A percentile compares a stretch with the other conserved stretches of the same genome.
Conservation (phyloP, 139 green algal species). For the Chlamydomonas sp. region DNA sequence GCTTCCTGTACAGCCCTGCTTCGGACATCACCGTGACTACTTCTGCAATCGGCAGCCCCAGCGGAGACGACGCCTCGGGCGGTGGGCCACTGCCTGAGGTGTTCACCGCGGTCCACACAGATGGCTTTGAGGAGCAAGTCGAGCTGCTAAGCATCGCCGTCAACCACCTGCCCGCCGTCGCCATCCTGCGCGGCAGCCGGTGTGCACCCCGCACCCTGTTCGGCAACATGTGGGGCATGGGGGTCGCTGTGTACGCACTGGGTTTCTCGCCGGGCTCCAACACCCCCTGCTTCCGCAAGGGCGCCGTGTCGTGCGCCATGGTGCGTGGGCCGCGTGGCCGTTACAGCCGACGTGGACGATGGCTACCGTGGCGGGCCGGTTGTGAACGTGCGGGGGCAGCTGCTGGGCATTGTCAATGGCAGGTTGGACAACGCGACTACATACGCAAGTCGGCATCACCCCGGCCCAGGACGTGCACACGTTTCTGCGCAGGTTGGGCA, state of each 20-base stretch:
- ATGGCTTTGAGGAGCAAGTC: constrained; percentile 23
- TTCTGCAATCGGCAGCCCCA: background rate
- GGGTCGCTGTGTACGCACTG: constrained; percentile 4
- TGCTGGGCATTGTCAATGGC: constrained; percentile 21
- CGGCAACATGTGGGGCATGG: background rate
- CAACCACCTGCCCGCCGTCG: constrained; percentile 5
- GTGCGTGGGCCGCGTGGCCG: constrained; percentile 2
- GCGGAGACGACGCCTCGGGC: background rate
- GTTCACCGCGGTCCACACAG: background rate
- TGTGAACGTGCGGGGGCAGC: background rate
- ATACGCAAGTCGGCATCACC: constrained; percentile 5
- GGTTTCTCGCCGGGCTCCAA: background rate
- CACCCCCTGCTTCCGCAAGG: constrained; percentile 14
- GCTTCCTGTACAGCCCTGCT: constrained; percentile 13
- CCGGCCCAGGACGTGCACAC: background rate
- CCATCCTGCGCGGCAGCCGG: constrained; percentile 14
- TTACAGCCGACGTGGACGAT: background rate
- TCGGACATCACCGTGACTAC: background rate
- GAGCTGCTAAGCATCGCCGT: background rate
- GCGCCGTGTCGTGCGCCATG: background rate
- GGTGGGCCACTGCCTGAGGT: background rate
- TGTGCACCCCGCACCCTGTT: background rate
- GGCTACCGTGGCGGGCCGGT: constrained; percentile 18
- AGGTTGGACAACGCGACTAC: background rate
- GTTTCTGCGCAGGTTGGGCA: constrained; percentile 4